These are phyloP conservation scores for Solanum bukasovii DNA, from an alignment of 257 asterid species.

Conservation along the genomic window DNA sequence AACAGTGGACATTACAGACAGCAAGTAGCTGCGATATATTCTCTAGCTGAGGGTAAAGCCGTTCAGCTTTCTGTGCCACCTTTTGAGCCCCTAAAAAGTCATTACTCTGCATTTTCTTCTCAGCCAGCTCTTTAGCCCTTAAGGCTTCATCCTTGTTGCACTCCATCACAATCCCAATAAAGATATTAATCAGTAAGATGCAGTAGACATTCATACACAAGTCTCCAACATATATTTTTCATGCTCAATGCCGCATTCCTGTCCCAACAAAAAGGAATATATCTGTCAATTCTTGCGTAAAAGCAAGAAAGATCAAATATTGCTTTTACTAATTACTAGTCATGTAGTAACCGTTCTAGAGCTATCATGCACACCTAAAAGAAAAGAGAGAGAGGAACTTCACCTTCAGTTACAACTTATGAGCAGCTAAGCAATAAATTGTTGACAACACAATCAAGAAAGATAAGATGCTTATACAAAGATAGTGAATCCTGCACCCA, in stretches of 20 bases:
- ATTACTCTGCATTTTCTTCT: conserved; percentile 46
- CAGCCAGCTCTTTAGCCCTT: conserved; percentile 61
- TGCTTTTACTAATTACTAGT: background rate
- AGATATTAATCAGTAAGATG: background rate
- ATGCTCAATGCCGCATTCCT: background rate
- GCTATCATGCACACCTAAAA: background rate
- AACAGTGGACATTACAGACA: conserved; percentile 68
- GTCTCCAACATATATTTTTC: background rate
- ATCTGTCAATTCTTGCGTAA: background rate
- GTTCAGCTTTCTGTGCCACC: conserved; percentile 53
- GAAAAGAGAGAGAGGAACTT: background rate
- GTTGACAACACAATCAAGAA: background rate
- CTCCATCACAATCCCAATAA: conserved; percentile 34
- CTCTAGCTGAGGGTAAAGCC: conserved; percentile 60
- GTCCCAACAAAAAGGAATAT: background rate
- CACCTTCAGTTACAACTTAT: background rate
- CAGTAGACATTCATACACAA: background rate
- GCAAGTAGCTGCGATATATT: conserved; percentile 53
- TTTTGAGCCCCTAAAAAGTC: conserved; percentile 66
- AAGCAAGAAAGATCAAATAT: background rate
- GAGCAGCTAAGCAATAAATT: background rate
- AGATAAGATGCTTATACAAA: background rate
- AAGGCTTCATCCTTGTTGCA: conserved; percentile 84
- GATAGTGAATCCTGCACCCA: background rate
- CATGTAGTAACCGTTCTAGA: background rate